A percentile compares a stretch with the other conserved stretches of the same genome.
Conservation (phyloP, 2,329 filamentous ascomycete species). For the Xylaria sp. region DNA sequence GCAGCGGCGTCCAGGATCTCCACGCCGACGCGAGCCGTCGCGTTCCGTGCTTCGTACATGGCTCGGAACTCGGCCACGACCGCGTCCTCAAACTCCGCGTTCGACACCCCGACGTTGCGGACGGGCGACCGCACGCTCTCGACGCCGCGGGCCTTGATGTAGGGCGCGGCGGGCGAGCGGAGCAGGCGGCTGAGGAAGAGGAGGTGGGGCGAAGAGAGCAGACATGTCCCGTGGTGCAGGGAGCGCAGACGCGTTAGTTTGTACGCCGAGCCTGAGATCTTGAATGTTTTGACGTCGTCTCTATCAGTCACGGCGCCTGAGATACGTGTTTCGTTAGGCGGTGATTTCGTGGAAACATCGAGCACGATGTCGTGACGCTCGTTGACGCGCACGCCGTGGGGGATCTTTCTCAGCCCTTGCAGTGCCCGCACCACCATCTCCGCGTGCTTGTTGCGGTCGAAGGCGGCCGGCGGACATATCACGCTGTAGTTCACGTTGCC, state of each 20-base stretch:
- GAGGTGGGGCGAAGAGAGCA: conserved; percentile 79
- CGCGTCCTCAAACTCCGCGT: conserved; percentile 54
- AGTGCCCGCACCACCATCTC: conserved; percentile 92
- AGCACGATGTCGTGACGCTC: conserved; percentile 88
- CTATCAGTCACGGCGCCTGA: background rate
- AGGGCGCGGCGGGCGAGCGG: conserved; percentile 76
- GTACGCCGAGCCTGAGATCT: conserved; percentile 93
- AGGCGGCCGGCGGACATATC: conserved; percentile 76
- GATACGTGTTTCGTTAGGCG: background rate
- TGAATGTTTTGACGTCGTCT: conserved; percentile 55
- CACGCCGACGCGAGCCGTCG: conserved; percentile 31
- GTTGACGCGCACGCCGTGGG: conserved; percentile 72
- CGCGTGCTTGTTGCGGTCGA: conserved; percentile 86
- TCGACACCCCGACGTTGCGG: conserved; percentile 71
- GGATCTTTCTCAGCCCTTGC: conserved; percentile 60
- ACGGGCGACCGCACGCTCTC: conserved; percentile 89
- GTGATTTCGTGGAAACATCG: conserved; percentile 15
- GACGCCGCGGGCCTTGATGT: conserved; percentile 81
- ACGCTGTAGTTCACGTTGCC: conserved; percentile 97
- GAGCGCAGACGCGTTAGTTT: conserved; percentile 83
- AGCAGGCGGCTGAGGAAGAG: conserved; percentile 71
- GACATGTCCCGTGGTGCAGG: conserved; percentile 90
- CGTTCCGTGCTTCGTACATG: conserved; percentile 61
- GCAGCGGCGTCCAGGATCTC: conserved; percentile 55
- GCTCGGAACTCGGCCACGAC: conserved; percentile 68